Evolutionary conservation across 345 rosid genomes (phyloP).

Genomic region (Ceriops zippeliana): DNA sequence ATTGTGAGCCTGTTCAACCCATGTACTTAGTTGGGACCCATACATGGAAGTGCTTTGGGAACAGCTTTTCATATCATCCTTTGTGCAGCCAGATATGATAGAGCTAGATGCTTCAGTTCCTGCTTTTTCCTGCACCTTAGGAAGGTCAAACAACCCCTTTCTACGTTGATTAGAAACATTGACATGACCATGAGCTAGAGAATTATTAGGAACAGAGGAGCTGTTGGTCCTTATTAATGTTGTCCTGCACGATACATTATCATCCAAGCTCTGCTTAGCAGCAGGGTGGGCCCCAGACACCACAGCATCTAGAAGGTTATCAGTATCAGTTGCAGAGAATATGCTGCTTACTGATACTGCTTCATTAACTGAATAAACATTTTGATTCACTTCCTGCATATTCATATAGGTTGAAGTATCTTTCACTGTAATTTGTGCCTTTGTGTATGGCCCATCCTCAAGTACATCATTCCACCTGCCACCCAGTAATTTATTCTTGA

Average conservation of each 20-base stretch:
- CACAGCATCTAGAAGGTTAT: slow-evolving; percentile 90
- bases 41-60: slow-evolving; percentile 49
- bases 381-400: slow-evolving; percentile 36
- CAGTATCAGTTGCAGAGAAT: slow-evolving; percentile 37
- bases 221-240: slow-evolving; percentile 62
- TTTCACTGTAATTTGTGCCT: slow-evolving; percentile 33
- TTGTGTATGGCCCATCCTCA: slow-evolving; percentile 21
- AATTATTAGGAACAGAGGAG: slow-evolving; percentile 48
- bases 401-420: slow-evolving; percentile 34
- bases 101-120: slow-evolving; percentile 39
- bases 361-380: slow-evolving; percentile 36
- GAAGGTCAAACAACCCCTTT: slow-evolving; percentile 33
- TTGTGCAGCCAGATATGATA: slow-evolving; percentile 39
- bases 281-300: slow-evolving; percentile 56
- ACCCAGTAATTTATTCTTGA: slow-evolving; percentile 50
- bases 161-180: slow-evolving; percentile 36
- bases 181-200: slow-evolving; percentile 29
- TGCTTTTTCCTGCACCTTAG: slow-evolving; percentile 36
- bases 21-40: slow-evolving; percentile 84
- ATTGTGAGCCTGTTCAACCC: slow-evolving; percentile 69
- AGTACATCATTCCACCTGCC: slow-evolving; percentile 32
- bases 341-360: slow-evolving; percentile 31
- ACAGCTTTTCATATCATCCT: slow-evolving; percentile 41
- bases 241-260: slow-evolving; percentile 62
- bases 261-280: slow-evolving; percentile 71